These are phyloP conservation scores for Phylloporus sp. DNA, from an alignment of 768 basidiomycete species.

Conservation along the genomic window DNA sequence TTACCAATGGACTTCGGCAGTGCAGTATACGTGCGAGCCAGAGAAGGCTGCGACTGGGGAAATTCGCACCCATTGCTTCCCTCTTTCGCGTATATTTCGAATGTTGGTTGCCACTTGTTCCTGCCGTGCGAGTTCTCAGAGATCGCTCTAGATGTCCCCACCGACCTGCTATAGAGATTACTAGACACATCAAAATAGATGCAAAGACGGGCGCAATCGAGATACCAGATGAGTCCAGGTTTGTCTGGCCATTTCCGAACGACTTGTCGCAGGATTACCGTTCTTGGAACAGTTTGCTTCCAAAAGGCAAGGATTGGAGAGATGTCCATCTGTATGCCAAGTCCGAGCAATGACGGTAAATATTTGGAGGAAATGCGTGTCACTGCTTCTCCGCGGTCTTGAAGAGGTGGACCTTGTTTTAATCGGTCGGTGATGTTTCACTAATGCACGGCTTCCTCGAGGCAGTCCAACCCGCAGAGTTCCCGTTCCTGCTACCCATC, in stretches of 20 bases:
- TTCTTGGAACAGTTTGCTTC: slow-evolving; percentile 27
- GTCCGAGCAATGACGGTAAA: slow-evolving; percentile 9
- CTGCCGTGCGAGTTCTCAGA: slow-evolving; percentile 5
- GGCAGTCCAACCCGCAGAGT: slow-evolving; percentile 19
- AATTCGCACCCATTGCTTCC: slow-evolving; percentile 54
- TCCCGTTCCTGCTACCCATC: slow-evolving; percentile 30
- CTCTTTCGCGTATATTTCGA: slow-evolving; percentile 70
- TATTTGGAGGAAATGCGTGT: slow-evolving; percentile 6
- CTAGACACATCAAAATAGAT: slow-evolving; percentile 50
- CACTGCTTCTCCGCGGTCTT: slow-evolving; percentile 23
- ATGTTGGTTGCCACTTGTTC: slow-evolving; percentile 44
- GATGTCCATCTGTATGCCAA: slow-evolving; percentile 26
- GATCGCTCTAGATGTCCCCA: slow-evolving; percentile 53
- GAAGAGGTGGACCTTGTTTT: slow-evolving; percentile 6
- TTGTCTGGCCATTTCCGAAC: slow-evolving; percentile 19
- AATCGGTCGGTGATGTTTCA: slow-evolving; percentile 23
- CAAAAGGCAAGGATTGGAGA: slow-evolving; percentile 33
- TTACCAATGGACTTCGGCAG: slow-evolving; percentile 14
- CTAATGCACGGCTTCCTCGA: slow-evolving; percentile 19
- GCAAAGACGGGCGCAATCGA: slow-evolving; percentile 46
- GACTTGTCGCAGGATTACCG: slow-evolving; percentile 3
- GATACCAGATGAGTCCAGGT: slow-evolving; percentile 44
- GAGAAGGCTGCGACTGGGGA: slow-evolving; percentile 28
- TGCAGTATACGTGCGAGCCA: slow-evolving; percentile 63
- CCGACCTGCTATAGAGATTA: slow-evolving; percentile 67